These are phyloP conservation scores for Cadophora luteo-olivacea DNA, from an alignment of 2,329 filamentous ascomycete species.

Conservation along the genomic window DNA sequence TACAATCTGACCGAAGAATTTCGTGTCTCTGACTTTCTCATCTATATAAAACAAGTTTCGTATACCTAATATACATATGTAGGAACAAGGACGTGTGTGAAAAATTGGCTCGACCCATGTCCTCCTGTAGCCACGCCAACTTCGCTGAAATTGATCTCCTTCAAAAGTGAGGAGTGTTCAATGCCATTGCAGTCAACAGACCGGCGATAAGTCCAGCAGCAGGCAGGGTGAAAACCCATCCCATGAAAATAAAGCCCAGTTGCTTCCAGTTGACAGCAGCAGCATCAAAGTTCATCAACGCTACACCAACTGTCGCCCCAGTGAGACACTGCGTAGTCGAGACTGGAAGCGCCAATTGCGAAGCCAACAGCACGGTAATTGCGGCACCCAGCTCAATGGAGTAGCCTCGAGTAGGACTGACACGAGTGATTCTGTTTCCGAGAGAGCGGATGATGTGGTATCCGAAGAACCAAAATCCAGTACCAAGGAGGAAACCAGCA, in stretches of 20 bases:
- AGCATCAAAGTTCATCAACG: constrained; percentile 73
- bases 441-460: constrained; percentile 72
- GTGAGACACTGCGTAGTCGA: constrained; percentile 84
- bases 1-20: no score
- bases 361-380: constrained; percentile 74
- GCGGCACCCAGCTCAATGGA: constrained; percentile 83
- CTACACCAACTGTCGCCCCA: constrained; percentile 77
- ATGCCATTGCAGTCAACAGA: constrained; percentile 19
- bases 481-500: constrained; percentile 65
- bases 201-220: constrained; percentile 25
- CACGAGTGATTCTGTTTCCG: constrained; percentile 15
- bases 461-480: constrained; percentile 75
- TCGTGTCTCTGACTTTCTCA: no score
- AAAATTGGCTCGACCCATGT: no score
- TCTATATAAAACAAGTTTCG: no score
- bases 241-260: constrained; percentile 69
- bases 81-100: no score
- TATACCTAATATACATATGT: no score
- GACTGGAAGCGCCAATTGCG: constrained; percentile 75
- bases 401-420: constrained; percentile 59
- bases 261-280: constrained; percentile 78
- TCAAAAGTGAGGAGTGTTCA: constrained; percentile 22
- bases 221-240: constrained; percentile 58
- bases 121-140: no score
- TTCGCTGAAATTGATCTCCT: no score